Evolutionary conservation across 768 basidiomycete species (phyloP).

Genomic region (Boletus subcaerulescens): DNA sequence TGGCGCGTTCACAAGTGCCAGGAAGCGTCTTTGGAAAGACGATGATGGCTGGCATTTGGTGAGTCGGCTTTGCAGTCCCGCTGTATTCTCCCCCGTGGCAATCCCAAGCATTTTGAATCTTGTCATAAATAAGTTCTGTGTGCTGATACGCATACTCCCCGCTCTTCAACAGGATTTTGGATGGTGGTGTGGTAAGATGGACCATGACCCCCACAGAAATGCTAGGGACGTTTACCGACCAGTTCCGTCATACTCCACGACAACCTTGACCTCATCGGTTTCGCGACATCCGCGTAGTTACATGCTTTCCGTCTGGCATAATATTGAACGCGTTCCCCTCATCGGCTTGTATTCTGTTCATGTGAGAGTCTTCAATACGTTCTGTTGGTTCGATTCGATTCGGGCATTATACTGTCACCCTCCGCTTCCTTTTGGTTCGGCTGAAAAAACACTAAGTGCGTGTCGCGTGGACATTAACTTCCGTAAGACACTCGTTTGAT

Average conservation of each 20-base stretch:
- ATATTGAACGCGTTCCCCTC: neutral
- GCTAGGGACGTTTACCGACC: constrained; percentile 12
- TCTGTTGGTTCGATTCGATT: too few relatives aligned
- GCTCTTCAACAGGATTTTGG: constrained; percentile 23
- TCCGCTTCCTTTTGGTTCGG: too few relatives aligned
- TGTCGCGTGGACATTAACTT: too few relatives aligned
- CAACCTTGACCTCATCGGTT: constrained; percentile 4
- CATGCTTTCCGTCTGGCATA: neutral
- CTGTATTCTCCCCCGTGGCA: too few relatives aligned
- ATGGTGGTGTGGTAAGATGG: constrained; percentile 32
- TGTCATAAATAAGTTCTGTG: too few relatives aligned
- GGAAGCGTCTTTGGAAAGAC: constrained; percentile 60
- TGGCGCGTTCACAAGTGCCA: constrained; percentile 59
- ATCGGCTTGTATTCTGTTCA: neutral
- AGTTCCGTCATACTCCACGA: neutral
- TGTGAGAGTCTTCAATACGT: too few relatives aligned
- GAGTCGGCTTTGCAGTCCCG: constrained; percentile 18
- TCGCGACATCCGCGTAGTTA: neutral
- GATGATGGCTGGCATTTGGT: constrained; percentile 63
- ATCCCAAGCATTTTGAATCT: too few relatives aligned
- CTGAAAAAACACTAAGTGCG: too few relatives aligned
- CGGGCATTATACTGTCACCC: too few relatives aligned
- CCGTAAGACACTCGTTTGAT: too few relatives aligned
- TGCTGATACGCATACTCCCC: constrained; percentile 8
- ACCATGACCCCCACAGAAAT: constrained; percentile 28